Evolutionary conservation across 2,329 filamentous ascomycete genomes (phyloP).

Genomic region (Microcyclosporella mali): DNA sequence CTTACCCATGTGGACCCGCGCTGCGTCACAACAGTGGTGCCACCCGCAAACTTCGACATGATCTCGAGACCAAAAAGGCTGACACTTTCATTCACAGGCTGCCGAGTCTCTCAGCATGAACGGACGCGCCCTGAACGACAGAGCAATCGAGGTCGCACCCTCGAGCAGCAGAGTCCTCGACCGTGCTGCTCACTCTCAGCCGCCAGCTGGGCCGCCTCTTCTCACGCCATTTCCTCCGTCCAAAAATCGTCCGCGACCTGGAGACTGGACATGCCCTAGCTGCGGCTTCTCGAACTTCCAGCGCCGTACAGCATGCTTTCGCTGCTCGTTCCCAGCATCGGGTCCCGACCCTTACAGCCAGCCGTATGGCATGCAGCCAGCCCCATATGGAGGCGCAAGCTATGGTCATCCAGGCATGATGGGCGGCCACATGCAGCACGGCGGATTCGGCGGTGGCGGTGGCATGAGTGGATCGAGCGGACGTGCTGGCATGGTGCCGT

Average conservation of each 20-base stretch:
- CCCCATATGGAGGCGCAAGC: constrained; percentile 34
- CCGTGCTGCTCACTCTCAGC: constrained; percentile 67
- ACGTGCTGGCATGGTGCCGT: constrained; percentile 68
- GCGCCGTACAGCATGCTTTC: constrained; percentile 95
- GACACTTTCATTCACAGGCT: constrained; percentile 51
- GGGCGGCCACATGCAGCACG: constrained; percentile 59
- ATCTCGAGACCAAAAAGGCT: no score
- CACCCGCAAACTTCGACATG: no score
- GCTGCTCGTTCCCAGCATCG: constrained; percentile 85
- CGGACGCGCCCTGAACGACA: constrained; percentile 93
- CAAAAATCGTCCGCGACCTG: constrained; percentile 94
- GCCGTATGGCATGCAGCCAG: constrained; percentile 38
- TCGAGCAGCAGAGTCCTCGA: constrained; percentile 96
- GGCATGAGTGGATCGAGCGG: constrained; percentile 54
- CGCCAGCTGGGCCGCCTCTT: constrained; percentile 47
- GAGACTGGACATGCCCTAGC: constrained; percentile 98
- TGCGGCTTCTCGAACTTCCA: constrained; percentile 99
- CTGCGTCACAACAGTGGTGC: no score
- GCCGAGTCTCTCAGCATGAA: constrained; percentile 99
- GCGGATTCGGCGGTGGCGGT: constrained; percentile 42
- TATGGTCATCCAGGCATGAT: constrained; percentile 67
- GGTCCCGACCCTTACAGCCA: constrained; percentile 56
- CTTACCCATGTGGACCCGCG: no score
- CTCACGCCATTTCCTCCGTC: constrained; percentile 95
- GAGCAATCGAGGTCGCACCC: constrained; percentile 96